Evolutionary conservation across 129 eudicot species (phyloP), one percentile per base, ranked within the genome.

Genomic region (Heracleum sosnowskyi): DNA sequence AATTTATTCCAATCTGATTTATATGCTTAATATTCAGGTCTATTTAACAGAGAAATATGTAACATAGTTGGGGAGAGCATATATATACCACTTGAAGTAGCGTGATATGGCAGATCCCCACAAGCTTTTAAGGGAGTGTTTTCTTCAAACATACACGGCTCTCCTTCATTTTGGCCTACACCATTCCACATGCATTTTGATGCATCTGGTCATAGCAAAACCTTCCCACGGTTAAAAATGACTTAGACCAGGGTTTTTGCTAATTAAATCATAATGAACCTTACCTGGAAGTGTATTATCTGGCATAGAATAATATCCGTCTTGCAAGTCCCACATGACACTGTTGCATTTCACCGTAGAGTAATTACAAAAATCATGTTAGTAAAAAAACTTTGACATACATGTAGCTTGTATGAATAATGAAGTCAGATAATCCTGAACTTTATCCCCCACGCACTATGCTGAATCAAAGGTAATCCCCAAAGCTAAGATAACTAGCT

Each of bases 61-160:
- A 4, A 22, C 33, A 57, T 9, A 57, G 78, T 22, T 47, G 71
- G 73, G 28, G 74, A 36, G 46, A 76, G 34, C 36, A 35, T 31
- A 76, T 31, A 76, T 69, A 31, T 84, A 91, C 97, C 92, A 76
- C 80, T 36, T 60, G 63, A 16, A 60, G 76, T 63, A 80, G 75
- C 88, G 76, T 86, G 85, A 78, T 85, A 89, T 73, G 90, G 77
- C 82, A 90, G 55, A 74, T 91, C 97, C 74, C 92, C 97, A 63
- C 93, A 93, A 68, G 95, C 90, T 79, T 91, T 93, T 39, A 91
- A 83, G 16, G 98, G 98, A 46, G 97, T 93, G 7, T 94, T 85
- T 85, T 83, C 95, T 81, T 91, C 82, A 40, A 93, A 83, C 80
- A 89, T 83, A 37, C 71, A 86, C 29, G 91, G 84, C 53, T 84